phyloP scores from a whole-genome alignment of 1,284 basidiomycete species.

The Psilocybe mexicana region DNA sequence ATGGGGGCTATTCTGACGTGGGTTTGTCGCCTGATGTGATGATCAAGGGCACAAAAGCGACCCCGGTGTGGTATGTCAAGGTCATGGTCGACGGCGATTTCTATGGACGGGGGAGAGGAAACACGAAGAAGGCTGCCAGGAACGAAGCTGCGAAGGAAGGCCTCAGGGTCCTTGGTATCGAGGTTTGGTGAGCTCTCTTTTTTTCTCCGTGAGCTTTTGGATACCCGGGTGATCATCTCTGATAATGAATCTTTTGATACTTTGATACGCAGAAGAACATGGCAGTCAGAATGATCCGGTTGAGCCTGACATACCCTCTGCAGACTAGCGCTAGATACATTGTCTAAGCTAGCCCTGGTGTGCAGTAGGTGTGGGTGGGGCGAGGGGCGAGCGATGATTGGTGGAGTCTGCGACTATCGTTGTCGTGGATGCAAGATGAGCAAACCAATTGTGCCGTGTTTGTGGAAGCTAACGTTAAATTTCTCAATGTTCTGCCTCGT shows the following conservation, averaged over 20 bases:
- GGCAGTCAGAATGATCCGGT: not conserved
- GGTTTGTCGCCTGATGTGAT: conserved; percentile 21
- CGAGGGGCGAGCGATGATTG: not conserved
- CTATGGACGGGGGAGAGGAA: conserved; percentile 61
- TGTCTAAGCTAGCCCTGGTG: conserved; percentile 44
- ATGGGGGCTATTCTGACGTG: conserved; percentile 28
- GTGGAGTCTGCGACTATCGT: too few relatives aligned
- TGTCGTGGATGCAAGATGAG: too few relatives aligned
- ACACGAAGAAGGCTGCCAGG: conserved; percentile 73
- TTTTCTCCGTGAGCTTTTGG: not conserved
- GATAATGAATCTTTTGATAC: not conserved
- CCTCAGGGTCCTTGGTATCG: conserved; percentile 48
- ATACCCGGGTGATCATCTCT: not conserved
- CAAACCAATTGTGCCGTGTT: too few relatives aligned
- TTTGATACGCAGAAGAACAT: not conserved
- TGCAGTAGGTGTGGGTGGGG: conserved; percentile 52
- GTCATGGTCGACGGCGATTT: conserved; percentile 59
- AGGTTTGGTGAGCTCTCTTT: conserved; percentile 37
- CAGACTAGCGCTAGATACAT: conserved; percentile 54
- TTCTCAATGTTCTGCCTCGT: too few relatives aligned
- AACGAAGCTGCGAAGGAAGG: conserved; percentile 70
- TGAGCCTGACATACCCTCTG: conserved; percentile 49
- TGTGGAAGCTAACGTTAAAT: too few relatives aligned
- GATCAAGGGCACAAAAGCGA: conserved; percentile 48
- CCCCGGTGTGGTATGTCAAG: conserved; percentile 70